A percentile compares a stretch with the other conserved stretches of the same genome.
These are phyloP conservation scores for Saturnispora sanitii DNA, from an alignment of 805 yeast species.

Conservation along the genomic window DNA sequence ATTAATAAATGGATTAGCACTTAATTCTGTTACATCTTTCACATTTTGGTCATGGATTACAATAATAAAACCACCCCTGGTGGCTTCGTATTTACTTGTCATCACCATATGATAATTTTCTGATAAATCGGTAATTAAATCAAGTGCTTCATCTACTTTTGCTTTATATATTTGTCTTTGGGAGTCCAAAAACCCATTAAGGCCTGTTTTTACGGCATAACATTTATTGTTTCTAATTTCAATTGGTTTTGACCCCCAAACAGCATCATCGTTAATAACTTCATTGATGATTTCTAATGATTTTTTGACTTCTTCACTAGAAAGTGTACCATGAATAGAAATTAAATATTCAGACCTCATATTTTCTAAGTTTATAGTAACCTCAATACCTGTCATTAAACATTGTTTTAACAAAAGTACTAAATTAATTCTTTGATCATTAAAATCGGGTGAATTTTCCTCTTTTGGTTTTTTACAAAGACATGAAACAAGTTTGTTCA, in stretches of 20 bases:
- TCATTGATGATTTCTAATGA: slow-evolving; percentile 23
- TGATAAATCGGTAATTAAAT: slow-evolving; percentile 20
- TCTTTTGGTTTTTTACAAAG: slow-evolving; percentile 11
- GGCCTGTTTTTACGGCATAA: slow-evolving; percentile 35
- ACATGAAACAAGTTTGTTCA: slow-evolving; percentile 33
- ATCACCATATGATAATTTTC: slow-evolving; percentile 20
- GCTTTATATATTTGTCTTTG: slow-evolving; percentile 33
- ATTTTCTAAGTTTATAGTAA: slow-evolving; percentile 15
- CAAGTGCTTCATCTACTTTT: slow-evolving; percentile 29
- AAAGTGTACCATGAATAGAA: slow-evolving; percentile 24
- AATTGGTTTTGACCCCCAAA: slow-evolving; percentile 31
- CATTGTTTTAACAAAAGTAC: slow-evolving; percentile 32
- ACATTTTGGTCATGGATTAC: slow-evolving; percentile 18
- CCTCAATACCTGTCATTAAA: slow-evolving; percentile 16
- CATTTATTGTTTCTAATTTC: slow-evolving; percentile 36
- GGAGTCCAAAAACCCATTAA: slow-evolving; percentile 36
- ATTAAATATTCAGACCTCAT: slow-evolving; percentile 11
- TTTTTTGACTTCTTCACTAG: slow-evolving; percentile 17
- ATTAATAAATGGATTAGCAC: slow-evolving; percentile 26
- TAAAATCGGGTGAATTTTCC: slow-evolving; percentile 15
- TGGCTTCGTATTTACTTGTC: slow-evolving; percentile 28
- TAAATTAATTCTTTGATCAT: slow-evolving; percentile 32
- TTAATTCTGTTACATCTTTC: neutral
- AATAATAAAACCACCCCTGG: slow-evolving; percentile 32
- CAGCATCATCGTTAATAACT: slow-evolving; percentile 33